phyloP scores from a whole-genome alignment of 2,329 filamentous ascomycete genomes.

The Biscogniauxia marginata region DNA sequence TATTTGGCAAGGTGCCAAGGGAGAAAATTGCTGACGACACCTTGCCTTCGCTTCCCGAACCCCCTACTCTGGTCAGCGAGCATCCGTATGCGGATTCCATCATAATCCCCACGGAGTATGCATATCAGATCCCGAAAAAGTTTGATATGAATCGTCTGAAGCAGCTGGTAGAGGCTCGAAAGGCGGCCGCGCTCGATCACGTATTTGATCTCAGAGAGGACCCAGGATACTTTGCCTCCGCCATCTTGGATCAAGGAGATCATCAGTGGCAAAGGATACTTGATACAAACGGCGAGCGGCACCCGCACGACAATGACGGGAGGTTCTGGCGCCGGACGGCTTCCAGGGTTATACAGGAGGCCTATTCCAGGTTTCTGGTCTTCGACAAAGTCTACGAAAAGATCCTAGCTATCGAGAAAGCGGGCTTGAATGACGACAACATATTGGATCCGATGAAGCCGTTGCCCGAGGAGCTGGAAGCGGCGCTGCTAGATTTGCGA shows the following conservation, averaged over 20 bases:
- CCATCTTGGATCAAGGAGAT: neutral
- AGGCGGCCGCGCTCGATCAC: neutral
- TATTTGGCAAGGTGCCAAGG: neutral
- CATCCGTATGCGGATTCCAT: no score
- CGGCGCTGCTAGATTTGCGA: neutral
- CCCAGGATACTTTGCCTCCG: neutral
- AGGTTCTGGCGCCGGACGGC: no score
- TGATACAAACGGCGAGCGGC: neutral
- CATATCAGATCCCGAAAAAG: no score
- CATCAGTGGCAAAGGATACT: neutral
- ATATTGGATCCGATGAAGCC: neutral
- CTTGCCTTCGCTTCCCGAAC: neutral
- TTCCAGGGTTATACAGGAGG: neutral
- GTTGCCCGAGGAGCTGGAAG: neutral
- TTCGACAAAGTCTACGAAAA: neutral
- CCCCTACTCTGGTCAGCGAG: no score
- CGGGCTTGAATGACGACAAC: neutral
- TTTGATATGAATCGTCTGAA: neutral
- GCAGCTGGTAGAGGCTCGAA: neutral
- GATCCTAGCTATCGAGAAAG: neutral
- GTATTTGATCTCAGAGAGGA: neutral
- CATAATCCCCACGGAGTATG: no score
- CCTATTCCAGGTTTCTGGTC: neutral
- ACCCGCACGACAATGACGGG: no score
- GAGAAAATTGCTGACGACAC: neutral